Percentiles rank a stretch among this genome's conserved stretches.
Conservation (phyloP, 495 filamentous ascomycete species). For the Penicillium cataractarum region DNA sequence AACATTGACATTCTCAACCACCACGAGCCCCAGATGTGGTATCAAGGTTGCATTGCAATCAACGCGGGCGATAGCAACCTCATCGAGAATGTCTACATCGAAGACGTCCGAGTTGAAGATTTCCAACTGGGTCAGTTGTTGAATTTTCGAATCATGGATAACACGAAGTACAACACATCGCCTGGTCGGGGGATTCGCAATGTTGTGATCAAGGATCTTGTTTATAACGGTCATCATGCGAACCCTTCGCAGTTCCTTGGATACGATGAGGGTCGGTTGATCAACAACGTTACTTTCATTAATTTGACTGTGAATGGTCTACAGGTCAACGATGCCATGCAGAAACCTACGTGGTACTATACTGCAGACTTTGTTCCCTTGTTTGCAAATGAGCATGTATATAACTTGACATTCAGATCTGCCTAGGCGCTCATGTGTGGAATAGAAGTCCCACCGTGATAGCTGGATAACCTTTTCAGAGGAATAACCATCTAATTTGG, state of each 20-base stretch:
- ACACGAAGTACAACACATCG: background rate
- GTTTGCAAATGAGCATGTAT: background rate
- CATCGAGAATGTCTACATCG: background rate
- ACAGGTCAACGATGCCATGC: background rate
- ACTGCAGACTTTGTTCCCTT: background rate
- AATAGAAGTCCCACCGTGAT: background rate
- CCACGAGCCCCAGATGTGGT: slow-evolving; percentile 1
- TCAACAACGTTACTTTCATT: background rate
- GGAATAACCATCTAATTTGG: background rate
- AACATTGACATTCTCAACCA: slow-evolving; percentile 1
- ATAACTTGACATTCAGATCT: background rate
- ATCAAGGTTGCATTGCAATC: background rate
- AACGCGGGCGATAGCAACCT: background rate
- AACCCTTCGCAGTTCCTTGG: background rate
- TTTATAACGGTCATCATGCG: background rate
- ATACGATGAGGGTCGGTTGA: background rate
- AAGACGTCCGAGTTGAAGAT: background rate
- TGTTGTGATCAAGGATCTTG: background rate
- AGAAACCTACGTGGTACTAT: background rate
- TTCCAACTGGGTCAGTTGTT: background rate
- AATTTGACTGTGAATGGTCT: background rate
- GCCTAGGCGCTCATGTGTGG: background rate
- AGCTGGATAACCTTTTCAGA: background rate
- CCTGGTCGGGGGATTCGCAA: background rate
- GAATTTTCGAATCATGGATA: background rate